phyloP scores from a whole-genome alignment of 306 rosid genomes.

The Dryas alaskensis region DNA sequence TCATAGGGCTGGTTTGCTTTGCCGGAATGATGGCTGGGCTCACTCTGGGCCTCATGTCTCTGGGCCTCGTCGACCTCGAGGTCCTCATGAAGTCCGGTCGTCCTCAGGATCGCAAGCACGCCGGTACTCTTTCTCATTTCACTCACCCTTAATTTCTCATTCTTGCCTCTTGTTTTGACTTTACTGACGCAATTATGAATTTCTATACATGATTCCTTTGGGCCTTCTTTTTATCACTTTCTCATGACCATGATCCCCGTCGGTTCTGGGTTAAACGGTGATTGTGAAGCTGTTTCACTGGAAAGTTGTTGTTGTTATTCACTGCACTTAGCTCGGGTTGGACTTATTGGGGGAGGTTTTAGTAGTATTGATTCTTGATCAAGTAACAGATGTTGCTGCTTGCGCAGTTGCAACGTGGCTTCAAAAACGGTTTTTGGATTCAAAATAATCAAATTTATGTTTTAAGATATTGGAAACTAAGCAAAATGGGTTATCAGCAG shows the following conservation, averaged over 20 bases:
- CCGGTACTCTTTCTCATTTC: conserved; percentile 33
- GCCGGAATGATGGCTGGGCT: conserved; percentile 99
- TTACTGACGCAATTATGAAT: not conserved
- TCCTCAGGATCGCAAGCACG: conserved; percentile 86
- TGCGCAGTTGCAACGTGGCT: conserved; percentile 1
- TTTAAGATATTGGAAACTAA: not conserved
- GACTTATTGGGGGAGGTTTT: not conserved
- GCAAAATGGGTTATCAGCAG: not conserved
- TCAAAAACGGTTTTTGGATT: conserved; percentile 9
- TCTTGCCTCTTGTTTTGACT: not conserved
- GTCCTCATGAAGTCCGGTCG: conserved; percentile 95
- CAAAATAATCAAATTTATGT: not conserved
- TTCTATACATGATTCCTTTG: not conserved
- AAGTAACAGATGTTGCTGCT: not conserved
- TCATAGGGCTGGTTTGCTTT: conserved; percentile 66
- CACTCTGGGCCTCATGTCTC: conserved; percentile 94
- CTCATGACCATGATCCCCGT: not conserved
- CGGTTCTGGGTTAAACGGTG: not conserved
- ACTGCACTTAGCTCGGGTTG: not conserved
- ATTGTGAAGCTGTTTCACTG: not conserved
- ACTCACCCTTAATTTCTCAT: not conserved
- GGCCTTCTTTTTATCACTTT: too few relatives aligned
- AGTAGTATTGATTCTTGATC: not conserved
- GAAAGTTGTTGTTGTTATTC: not conserved
- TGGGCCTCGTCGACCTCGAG: conserved; percentile 95